Conservation (phyloP, 2,329 filamentous ascomycete species). For the Fusarium sambucinum region DNA sequence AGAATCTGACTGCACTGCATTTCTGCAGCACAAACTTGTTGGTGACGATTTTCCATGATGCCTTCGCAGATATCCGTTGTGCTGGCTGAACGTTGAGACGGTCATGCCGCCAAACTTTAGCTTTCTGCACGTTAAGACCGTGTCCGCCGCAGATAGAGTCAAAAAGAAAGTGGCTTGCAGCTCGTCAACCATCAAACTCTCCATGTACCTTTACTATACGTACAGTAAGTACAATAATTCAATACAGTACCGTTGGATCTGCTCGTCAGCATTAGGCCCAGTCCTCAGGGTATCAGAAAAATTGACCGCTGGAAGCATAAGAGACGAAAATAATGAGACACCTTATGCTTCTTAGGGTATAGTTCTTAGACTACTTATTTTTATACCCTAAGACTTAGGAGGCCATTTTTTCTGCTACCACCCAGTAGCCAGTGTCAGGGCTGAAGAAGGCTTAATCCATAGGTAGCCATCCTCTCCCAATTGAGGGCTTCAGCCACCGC, state of each 20-base stretch:
- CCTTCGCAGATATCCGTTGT: conserved; percentile 8
- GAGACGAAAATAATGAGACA: too few species aligned
- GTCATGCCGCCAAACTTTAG: conserved; percentile 34
- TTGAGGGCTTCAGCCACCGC: conserved; percentile 32
- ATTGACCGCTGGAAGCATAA: too few species aligned
- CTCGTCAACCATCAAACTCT: too few species aligned
- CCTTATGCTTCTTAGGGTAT: too few species aligned
- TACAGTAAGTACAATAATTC: conserved; percentile 2
- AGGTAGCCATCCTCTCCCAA: conserved; percentile 2
- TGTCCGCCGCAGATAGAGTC: conserved; percentile 8
- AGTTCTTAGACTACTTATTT: too few species aligned
- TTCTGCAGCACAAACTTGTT: conserved; percentile 10
- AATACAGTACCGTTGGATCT: conserved; percentile 10
- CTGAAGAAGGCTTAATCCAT: conserved; percentile 20
- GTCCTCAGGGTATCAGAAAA: too few species aligned
- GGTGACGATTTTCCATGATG: background rate
- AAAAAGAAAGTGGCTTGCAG: conserved; percentile 9
- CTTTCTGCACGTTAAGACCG: conserved; percentile 17
- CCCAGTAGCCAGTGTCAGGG: too few species aligned
- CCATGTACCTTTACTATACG: conserved; percentile 11
- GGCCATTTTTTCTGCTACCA: too few species aligned
- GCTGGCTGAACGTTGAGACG: conserved; percentile 23
- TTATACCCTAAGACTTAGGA: too few species aligned
- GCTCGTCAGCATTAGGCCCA: conserved; percentile 33
- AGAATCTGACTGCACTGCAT: conserved; percentile 25